Base-by-base conservation (phyloP, 1,284 basidiomycete species). In the Pseudozyma sp. region DNA sequence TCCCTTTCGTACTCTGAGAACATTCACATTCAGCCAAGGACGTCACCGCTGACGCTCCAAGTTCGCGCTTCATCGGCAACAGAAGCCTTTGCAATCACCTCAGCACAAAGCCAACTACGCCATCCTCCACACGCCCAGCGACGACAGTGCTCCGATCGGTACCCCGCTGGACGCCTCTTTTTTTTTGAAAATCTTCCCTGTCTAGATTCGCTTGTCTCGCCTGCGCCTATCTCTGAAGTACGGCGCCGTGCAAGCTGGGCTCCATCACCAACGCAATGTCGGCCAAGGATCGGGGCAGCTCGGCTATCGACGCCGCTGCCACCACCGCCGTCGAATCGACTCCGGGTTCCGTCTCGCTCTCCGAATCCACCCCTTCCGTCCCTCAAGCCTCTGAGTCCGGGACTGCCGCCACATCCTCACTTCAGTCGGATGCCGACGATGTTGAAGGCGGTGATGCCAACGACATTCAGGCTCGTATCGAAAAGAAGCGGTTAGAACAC, bases 401-500 rank as follows among this genome's bases (percentile, higher is more conserved):
- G 11, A 70, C 62, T n/a, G 61, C 67, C 40, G 44, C 52, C 63
- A 68, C 62, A 44, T 65, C 62, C 5, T 59, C 70, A 16, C 52
- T 48, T 0, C 67, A 59, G 19, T 71, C 66, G n/a, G 71, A 65
- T 21, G 45, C 69, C 38, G 57, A 48, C 44, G 51, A 59, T 25
- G 51, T 38, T n/a, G 63, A 70, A n/a, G 70, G 48, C 56, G 52
- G 18, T 35, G 48, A 60, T 47, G 52, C 45, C 9, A 59, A 44
- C 47, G 75, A 71, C 54, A 70, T 70, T 38, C 60, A 72, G 40
- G 68, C 70, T 42, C 66, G 68, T 43, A 76, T 80, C 56, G 78
- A 80, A 21, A 59, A 52, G n/a, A 80, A 80, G 52, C 70, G 78
- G 31, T 54, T 66, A 39, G 78, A 80, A 67, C 76, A 78, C 68